A percentile compares a stretch with the other conserved stretches of the same genome.
phyloP scores from a whole-genome alignment of 2,329 filamentous ascomycete genomes.

The Ascochyta clinopodiicola region DNA sequence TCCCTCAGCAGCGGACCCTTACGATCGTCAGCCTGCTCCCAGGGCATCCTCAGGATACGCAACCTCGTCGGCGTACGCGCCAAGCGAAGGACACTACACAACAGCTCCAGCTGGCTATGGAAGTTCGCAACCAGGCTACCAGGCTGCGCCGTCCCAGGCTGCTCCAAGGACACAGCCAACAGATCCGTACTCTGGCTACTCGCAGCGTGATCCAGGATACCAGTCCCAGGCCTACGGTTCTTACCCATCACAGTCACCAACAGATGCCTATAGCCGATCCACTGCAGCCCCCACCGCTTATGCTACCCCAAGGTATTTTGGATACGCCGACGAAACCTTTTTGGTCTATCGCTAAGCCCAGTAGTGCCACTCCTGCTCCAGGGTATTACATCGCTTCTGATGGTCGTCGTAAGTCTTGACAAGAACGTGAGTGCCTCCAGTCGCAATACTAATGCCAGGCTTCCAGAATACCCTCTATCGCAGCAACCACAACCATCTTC shows the following conservation, averaged over 20 bases:
- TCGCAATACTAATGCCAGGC: slow-evolving; percentile 25
- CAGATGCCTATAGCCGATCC: slow-evolving; percentile 38
- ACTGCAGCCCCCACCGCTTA: slow-evolving; percentile 31
- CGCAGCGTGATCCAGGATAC: slow-evolving; percentile 21
- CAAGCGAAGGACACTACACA: slow-evolving; percentile 44
- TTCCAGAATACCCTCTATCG: slow-evolving; percentile 42
- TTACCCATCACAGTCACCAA: slow-evolving; percentile 37
- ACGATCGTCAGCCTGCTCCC: slow-evolving; percentile 14
- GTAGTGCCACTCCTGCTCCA: slow-evolving; percentile 41
- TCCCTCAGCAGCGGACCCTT: slow-evolving; percentile 23
- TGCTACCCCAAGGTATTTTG: slow-evolving; percentile 51
- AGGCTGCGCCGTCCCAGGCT: slow-evolving; percentile 30
- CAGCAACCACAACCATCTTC: slow-evolving; percentile 35
- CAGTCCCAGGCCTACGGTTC: slow-evolving; percentile 27
- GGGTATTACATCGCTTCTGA: slow-evolving; percentile 49
- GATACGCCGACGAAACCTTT: slow-evolving; percentile 46
- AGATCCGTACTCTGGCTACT: slow-evolving; percentile 39
- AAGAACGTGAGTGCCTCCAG: background rate
- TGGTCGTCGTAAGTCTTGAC: slow-evolving; percentile 44
- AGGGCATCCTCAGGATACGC: slow-evolving; percentile 10
- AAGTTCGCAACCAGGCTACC: slow-evolving; percentile 34
- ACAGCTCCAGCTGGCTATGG: slow-evolving; percentile 38
- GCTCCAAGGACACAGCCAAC: slow-evolving; percentile 42
- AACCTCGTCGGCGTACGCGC: slow-evolving; percentile 14
- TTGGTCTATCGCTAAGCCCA: slow-evolving; percentile 51